phyloP scores from a whole-genome alignment of 495 filamentous ascomycete species.

The Staphylotrichum tortipilum region DNA sequence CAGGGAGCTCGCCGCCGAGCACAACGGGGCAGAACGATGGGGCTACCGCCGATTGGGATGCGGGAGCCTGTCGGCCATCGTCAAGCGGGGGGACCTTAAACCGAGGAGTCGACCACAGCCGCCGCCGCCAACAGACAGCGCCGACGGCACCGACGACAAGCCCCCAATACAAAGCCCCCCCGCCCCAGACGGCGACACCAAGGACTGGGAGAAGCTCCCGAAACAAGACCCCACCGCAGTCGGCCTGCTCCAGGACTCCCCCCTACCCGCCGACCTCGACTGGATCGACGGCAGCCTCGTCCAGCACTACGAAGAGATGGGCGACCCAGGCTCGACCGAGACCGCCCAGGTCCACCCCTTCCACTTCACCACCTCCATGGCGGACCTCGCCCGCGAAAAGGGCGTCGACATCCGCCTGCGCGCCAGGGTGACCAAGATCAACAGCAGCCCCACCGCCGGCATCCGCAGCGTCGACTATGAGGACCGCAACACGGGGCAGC shows the following conservation, averaged over 20 bases:
- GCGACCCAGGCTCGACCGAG: slow-evolving; percentile 49
- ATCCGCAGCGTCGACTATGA: slow-evolving; percentile 66
- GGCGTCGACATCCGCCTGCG: slow-evolving; percentile 67
- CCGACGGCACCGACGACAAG: slow-evolving; percentile 18
- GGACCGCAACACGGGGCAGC: slow-evolving; percentile 48
- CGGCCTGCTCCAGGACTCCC: slow-evolving; percentile 49
- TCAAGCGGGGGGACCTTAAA: slow-evolving; percentile 21
- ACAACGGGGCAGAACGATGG: slow-evolving; percentile 74
- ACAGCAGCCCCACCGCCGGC: slow-evolving; percentile 40
- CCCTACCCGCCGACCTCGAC: slow-evolving; percentile 71
- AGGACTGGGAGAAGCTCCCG: slow-evolving; percentile 53
- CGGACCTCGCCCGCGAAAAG: slow-evolving; percentile 63
- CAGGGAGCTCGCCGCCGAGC: slow-evolving; percentile 72
- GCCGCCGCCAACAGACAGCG: background rate
- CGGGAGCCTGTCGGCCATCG: slow-evolving; percentile 60
- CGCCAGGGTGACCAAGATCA: slow-evolving; percentile 44
- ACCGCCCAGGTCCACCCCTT: slow-evolving; percentile 95
- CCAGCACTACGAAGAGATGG: slow-evolving; percentile 73
- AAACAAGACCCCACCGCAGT: slow-evolving; percentile 61
- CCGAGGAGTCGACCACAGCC: no score
- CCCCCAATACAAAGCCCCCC: slow-evolving; percentile 22
- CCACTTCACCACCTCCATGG: slow-evolving; percentile 83
- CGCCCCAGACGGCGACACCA: slow-evolving; percentile 13
- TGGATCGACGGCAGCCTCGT: slow-evolving; percentile 70
- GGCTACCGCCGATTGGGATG: slow-evolving; percentile 76